A percentile compares a stretch with the other conserved stretches of the same genome.
These are phyloP conservation scores for Immersiporthe knoxdaviesiana DNA, from an alignment of 2,329 filamentous ascomycete species.

Conservation along the genomic window DNA sequence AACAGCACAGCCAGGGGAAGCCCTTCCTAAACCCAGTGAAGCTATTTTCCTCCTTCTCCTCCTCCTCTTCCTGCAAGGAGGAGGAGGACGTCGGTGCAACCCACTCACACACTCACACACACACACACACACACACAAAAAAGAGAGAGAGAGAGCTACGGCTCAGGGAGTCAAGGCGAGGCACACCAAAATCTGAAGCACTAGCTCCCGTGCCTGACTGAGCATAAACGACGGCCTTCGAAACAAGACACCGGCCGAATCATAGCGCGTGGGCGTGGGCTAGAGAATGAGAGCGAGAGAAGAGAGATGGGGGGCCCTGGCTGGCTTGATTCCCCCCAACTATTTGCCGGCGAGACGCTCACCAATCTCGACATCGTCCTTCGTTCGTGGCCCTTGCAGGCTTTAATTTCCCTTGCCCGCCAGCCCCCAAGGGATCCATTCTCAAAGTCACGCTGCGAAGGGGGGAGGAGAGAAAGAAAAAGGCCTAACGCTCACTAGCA, in stretches of 20 bases:
- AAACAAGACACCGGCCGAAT: slow-evolving; percentile 19
- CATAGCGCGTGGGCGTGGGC: background rate
- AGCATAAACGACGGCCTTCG: slow-evolving; percentile 15
- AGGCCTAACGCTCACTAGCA: background rate
- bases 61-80: background rate
- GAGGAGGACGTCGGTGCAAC: slow-evolving; percentile 10
- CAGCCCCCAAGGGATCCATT: slow-evolving; percentile 12
- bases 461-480: background rate
- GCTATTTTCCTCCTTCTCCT: slow-evolving; percentile 13
- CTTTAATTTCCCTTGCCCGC: slow-evolving; percentile 7
- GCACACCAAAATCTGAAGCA: slow-evolving; percentile 17
- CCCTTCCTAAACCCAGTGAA: background rate
- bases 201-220: slow-evolving; percentile 23
- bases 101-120: no score
- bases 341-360: slow-evolving; percentile 18
- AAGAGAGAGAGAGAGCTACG: background rate
- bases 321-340: background rate
- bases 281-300: background rate
- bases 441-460: background rate
- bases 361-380: slow-evolving; percentile 24
- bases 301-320: background rate
- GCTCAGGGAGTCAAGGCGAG: background rate
- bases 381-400: slow-evolving; percentile 14
- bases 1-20: background rate
- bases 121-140: background rate